Evolutionary conservation across 495 filamentous ascomycete genomes (phyloP).

Genomic region (Tuber umbilicatum): DNA sequence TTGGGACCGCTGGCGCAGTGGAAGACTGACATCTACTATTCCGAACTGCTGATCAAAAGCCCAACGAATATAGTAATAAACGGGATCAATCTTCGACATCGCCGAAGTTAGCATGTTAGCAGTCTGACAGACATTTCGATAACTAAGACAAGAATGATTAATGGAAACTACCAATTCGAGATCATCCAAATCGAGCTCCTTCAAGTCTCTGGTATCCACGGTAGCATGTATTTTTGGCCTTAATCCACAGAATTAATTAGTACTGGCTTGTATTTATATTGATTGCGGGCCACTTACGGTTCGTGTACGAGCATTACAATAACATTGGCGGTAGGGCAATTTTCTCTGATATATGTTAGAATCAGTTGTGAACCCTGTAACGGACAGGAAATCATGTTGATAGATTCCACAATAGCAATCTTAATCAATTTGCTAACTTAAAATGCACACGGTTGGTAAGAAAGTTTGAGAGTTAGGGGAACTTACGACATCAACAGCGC

Average conservation of each 20-base stretch:
- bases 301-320: constrained; percentile 45
- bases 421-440: background rate
- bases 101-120: background rate
- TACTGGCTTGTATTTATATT: constrained; percentile 2
- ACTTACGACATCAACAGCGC: constrained; percentile 2
- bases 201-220: constrained; percentile 42
- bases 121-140: background rate
- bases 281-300: constrained; percentile 42
- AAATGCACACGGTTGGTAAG: background rate
- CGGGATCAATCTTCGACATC: constrained; percentile 59
- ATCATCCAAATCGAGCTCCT: constrained; percentile 29
- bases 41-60: constrained; percentile 63
- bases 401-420: background rate
- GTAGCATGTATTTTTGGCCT: constrained; percentile 41
- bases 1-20: constrained; percentile 57
- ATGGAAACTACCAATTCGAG: constrained; percentile 55
- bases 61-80: constrained; percentile 76
- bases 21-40: constrained; percentile 85
- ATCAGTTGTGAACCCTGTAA: background rate
- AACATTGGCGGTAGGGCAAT: background rate
- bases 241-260: constrained; percentile 33
- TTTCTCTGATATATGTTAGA: background rate
- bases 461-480: background rate
- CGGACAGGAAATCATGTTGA: background rate
- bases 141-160: constrained; percentile 3